Base-by-base conservation (phyloP, 305 asterid species). In the Fraxinus albicans region DNA sequence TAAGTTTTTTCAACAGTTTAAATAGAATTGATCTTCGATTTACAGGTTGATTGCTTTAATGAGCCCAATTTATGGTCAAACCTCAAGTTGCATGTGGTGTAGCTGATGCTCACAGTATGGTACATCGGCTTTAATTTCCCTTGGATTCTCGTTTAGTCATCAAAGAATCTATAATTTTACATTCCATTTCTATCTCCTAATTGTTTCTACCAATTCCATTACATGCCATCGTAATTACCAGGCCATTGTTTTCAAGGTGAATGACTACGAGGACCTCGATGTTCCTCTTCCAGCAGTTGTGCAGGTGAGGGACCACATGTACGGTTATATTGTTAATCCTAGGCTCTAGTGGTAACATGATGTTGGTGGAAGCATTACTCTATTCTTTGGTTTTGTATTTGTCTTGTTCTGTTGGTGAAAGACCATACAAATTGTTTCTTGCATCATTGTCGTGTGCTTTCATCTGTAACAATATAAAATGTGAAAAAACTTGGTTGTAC, bases 61-160 rank as follows among this genome's bases (percentile, higher is more conserved):
- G 95, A 91, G 73, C 89, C 90, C 79, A 81, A 85, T 86, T 87
- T 94, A 91, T 94, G 44, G 97, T 94, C 87, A 96, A 94, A 89
- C 98, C 99, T 83, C 97, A 94, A 89, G 94, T 91, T 90, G 97
- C 98, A 42, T 95, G 99, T 84, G 99, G 99, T 80, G 96, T 95
- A 80, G 91, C 96, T 58, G 94, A 92, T 86, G 97, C 98, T 83
- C 99, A 96, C 87, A 93, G 97, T 91, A 95, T 93, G 99, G 98
- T 96, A 93, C 74, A 80, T 74, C 73, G 53, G 36, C 44, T 77
- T 40, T 65, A 44, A 21, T 31, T 19, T 23, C 27, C 21, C 50
- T 42, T 74, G 77, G 63, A 50, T 60, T 77, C 55, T 19, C 55
- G 53, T 29, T 75, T 42, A 72, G 31, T 23, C 60, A 60, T 27